Evolutionary conservation across 768 basidiomycete genomes (phyloP).

Genomic region (Lactarius sp.): DNA sequence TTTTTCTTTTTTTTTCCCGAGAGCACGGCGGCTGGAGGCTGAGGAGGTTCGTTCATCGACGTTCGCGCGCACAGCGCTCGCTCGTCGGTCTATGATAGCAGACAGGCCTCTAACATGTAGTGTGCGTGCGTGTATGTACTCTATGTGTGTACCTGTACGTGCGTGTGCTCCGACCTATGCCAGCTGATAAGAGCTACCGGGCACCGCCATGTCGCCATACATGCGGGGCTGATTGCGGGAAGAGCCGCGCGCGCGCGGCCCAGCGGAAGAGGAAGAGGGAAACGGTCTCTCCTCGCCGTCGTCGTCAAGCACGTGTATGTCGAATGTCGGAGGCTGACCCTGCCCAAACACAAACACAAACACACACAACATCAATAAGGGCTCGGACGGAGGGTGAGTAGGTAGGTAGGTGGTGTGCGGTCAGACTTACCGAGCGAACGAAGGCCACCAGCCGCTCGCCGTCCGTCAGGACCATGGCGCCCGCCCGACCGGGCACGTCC

Average conservation of each 20-base stretch:
- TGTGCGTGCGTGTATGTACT: too few species aligned
- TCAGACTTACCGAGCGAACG: constrained; percentile 3
- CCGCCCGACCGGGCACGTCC: background rate
- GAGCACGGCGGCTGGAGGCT: background rate
- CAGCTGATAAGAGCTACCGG: too few species aligned
- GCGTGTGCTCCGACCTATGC: too few species aligned
- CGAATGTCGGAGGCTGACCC: constrained; percentile 2
- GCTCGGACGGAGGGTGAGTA: background rate
- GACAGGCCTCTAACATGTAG: too few species aligned
- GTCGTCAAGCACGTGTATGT: constrained; percentile 13
- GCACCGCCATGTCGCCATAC: too few species aligned
- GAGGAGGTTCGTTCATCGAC: background rate
- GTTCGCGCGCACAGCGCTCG: too few species aligned
- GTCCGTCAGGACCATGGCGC: constrained; percentile 16
- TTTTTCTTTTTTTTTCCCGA: too few species aligned
- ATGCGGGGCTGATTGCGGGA: background rate
- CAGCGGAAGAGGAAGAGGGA: too few species aligned
- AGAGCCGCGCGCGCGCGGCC: background rate
- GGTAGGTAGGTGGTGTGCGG: too few species aligned
- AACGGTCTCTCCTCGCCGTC: background rate
- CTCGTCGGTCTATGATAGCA: too few species aligned
- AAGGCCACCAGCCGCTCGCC: constrained; percentile 9
- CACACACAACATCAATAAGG: background rate
- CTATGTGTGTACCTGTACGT: too few species aligned
- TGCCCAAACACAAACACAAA: background rate